Conservation (phyloP, 495 filamentous ascomycete species). For the Podospora sp. region DNA sequence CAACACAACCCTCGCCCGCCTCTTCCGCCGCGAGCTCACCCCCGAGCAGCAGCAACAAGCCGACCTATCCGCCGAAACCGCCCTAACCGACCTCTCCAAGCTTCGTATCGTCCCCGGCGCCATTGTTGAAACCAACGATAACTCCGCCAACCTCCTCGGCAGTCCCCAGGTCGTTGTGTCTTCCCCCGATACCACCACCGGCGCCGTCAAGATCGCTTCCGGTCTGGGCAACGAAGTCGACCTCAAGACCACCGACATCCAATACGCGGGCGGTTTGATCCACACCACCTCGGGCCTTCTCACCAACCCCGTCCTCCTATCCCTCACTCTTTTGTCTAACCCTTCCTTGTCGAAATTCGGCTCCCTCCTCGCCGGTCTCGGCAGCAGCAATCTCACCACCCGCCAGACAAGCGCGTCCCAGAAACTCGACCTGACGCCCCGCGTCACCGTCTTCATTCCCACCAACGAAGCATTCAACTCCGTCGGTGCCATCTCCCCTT, state of each 20-base stretch:
- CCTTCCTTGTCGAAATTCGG: background rate
- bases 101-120: conserved; percentile 12
- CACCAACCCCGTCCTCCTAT: conserved; percentile 3
- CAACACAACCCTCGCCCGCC: conserved; percentile 17
- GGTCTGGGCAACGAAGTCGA: conserved; percentile 38
- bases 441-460: conserved; percentile 33
- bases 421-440: conserved; percentile 29
- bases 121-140: conserved; percentile 13
- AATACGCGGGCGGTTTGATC: conserved; percentile 37
- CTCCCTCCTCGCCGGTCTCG: conserved; percentile 1
- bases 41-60: conserved; percentile 9
- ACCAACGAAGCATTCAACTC: conserved; percentile 29
- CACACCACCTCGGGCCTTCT: conserved; percentile 27
- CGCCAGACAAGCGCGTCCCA: background rate
- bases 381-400: conserved; percentile 8
- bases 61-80: conserved; percentile 7
- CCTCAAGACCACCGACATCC: conserved; percentile 37
- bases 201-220: conserved; percentile 23
- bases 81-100: conserved; percentile 6
- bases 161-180: conserved; percentile 12
- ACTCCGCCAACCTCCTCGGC: conserved; percentile 11
- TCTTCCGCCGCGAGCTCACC: conserved; percentile 15
- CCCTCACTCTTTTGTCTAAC: background rate
- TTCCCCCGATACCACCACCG: background rate
- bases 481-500: conserved; percentile 15